Percentiles rank a stretch among this genome's conserved stretches.
Evolutionary conservation across 129 eudicot species (phyloP).

Genomic region (Artemisia argyi): DNA sequence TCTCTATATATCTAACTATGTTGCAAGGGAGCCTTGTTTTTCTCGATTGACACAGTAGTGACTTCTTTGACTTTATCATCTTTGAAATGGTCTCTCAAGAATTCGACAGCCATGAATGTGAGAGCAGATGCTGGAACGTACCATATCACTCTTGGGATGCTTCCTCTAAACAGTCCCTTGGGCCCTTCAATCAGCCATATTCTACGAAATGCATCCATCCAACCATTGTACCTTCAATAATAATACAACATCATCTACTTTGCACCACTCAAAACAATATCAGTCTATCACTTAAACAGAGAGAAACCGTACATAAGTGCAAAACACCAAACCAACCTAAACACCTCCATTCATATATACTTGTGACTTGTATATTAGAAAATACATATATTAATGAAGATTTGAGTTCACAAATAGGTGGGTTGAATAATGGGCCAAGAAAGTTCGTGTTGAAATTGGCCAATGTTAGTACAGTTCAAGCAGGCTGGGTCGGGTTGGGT

Average conservation of each 20-base stretch:
- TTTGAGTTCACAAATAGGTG: background rate
- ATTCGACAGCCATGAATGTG: conserved; percentile 97
- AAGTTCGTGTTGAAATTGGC: too few species aligned
- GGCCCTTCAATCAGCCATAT: conserved; percentile 79
- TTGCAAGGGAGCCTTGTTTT: conserved; percentile 54
- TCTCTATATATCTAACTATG: conserved; percentile 27
- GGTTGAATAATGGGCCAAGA: too few species aligned
- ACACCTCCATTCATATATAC: background rate
- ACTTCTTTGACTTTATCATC: conserved; percentile 35
- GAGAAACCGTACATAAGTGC: background rate
- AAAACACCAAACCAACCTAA: background rate
- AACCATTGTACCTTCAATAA: conserved; percentile 70
- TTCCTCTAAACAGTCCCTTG: conserved; percentile 79
- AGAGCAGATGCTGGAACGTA: conserved; percentile 95
- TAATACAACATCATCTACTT: background rate
- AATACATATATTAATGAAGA: background rate
- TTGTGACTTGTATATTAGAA: background rate
- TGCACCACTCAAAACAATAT: background rate
- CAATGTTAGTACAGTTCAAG: too few species aligned
- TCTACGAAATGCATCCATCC: conserved; percentile 72
- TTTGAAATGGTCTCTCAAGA: conserved; percentile 68
- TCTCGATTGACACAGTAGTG: conserved; percentile 55
- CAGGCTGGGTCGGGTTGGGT: too few species aligned
- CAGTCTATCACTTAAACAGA: background rate
- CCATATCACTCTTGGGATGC: conserved; percentile 88